Base-by-base conservation (phyloP, 257 asterid genomes). In the Cynanchum wilfordii region DNA sequence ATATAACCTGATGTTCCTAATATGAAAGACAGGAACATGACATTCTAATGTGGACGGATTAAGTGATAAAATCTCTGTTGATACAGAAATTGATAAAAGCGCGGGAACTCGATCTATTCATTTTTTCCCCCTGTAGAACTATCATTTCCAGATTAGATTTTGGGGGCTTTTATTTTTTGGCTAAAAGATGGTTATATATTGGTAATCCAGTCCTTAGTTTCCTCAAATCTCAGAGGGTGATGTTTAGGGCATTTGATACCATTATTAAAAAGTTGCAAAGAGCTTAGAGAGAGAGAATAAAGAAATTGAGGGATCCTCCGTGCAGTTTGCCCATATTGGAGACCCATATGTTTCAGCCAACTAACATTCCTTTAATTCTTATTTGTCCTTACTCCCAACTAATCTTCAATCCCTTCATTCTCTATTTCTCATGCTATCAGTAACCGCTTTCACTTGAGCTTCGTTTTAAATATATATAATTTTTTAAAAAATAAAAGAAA, bases 401-500 rank as follows among this genome's bases (percentile, higher is more conserved):
- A 75, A 47, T 68, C 24, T 75, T 75, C 79, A 58, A 67, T 20
- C 6, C 25, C 16, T 50, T 8, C 5, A 69, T 2, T 3, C 20
- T 51, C 49, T 38, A 15, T 42, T 42, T 42, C 47, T 42, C 47
- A 5, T 12, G 9, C 42, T 5, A 1, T 3, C 7, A 9, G 4
- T 7, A 9, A 10, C 16, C 63, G 24, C 33, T 57, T 9, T 57
- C 11, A 5, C 10, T 25, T 2, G 5, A 33, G 38, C 24, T 47
- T 10, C 16, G 20, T 27, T 25, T 20, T 49, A 65, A 30, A 65
- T 9, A 40, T 29, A 38, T n/a, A 17, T 47, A 47, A 17, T 51
- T 3, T 50, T 12, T 1, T 15, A 11, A 47, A 47, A 11, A 15
- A 11, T 10, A 1, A 47, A 11, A 47, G 16, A 47, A 11, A 47